phyloP scores from a whole-genome alignment of 148 eudicot species.

The Camellia sinensis region DNA sequence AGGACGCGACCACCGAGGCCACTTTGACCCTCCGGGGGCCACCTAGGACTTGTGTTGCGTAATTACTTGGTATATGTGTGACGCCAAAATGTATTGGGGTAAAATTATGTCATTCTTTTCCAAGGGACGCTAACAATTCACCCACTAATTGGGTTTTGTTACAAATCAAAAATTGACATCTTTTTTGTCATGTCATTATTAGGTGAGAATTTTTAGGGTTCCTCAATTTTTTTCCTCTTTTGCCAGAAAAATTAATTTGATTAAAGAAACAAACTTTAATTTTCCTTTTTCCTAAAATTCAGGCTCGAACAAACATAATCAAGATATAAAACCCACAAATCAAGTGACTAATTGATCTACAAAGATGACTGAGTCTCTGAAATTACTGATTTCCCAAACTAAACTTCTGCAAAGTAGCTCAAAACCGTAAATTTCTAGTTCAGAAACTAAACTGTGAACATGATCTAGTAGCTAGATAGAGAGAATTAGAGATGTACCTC shows the following conservation, averaged over 20 bases:
- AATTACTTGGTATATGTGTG: no score
- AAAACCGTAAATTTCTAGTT: not conserved
- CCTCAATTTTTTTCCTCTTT: no score
- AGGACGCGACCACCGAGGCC: no score
- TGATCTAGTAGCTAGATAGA: not conserved
- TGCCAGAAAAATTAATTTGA: not conserved
- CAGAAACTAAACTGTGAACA: not conserved
- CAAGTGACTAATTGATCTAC: not conserved
- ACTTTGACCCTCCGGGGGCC: no score
- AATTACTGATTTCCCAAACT: not conserved
- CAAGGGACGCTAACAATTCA: no score
- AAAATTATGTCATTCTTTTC: not conserved
- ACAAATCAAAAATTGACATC: no score
- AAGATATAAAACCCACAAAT: not conserved
- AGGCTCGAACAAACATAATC: not conserved
- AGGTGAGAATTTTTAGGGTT: no score
- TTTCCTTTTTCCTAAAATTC: not conserved
- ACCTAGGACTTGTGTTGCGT: no score
- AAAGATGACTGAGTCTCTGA: not conserved
- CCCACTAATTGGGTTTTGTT: no score
- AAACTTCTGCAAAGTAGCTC: not conserved
- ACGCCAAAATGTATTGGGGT: not conserved
- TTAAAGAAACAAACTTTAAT: not conserved
- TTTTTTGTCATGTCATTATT: no score
- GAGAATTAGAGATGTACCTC: conserved; percentile 40